phyloP scores from a whole-genome alignment of 2,329 filamentous ascomycete genomes.

The Monilinia aucupariae region DNA sequence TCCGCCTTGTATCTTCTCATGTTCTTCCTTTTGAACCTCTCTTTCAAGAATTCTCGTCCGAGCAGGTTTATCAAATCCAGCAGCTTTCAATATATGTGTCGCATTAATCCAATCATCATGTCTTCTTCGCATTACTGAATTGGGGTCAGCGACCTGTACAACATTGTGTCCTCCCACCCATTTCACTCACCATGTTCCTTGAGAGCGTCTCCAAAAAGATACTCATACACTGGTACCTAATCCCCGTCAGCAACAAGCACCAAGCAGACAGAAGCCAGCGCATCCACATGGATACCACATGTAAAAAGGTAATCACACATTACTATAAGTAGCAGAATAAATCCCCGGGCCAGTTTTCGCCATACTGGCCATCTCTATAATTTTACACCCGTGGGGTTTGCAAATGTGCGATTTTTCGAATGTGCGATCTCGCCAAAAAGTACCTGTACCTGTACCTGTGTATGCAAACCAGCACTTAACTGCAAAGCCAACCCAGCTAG shows the following conservation, averaged over 20 bases:
- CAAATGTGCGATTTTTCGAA: too few relatives aligned
- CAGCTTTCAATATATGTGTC: constrained; percentile 96
- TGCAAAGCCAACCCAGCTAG: too few relatives aligned
- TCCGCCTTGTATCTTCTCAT: constrained; percentile 97
- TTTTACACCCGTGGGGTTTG: too few relatives aligned
- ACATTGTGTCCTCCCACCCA: not conserved
- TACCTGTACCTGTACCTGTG: too few relatives aligned
- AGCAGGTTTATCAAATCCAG: constrained; percentile 94
- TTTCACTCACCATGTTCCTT: constrained; percentile 59
- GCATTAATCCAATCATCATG: constrained; percentile 98
- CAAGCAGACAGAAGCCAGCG: not conserved
- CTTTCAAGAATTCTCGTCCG: constrained; percentile 91
- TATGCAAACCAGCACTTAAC: too few relatives aligned
- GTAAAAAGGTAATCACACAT: constrained; percentile 43
- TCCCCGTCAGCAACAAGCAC: not conserved
- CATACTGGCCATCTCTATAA: constrained; percentile 35
- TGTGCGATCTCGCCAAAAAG: not conserved
- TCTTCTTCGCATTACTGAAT: constrained; percentile 74
- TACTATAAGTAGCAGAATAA: constrained; percentile 65
- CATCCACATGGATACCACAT: not conserved
- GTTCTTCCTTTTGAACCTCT: constrained; percentile 91
- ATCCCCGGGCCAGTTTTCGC: constrained; percentile 38
- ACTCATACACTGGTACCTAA: constrained; percentile 92
- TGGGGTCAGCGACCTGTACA: constrained; percentile 1
- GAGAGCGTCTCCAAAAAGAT: constrained; percentile 71